phyloP scores from a whole-genome alignment of 176 grass and related monocot species.

The Echinochloa phyllopogon region DNA sequence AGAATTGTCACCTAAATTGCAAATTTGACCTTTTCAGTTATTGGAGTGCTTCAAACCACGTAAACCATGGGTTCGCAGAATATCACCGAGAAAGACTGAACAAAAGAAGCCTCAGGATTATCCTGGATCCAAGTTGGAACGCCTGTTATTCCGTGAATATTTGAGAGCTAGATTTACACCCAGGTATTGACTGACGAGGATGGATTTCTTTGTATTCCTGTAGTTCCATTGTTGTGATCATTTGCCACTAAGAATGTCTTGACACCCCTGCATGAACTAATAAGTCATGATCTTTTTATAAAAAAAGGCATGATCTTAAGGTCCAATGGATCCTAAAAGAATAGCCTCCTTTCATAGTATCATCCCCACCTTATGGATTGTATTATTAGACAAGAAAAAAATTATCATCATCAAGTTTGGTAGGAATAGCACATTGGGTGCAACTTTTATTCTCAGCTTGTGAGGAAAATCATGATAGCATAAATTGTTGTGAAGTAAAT shows the following conservation, averaged over 20 bases:
- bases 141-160: conserved; percentile 54
- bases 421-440: background rate
- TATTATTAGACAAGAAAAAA: background rate
- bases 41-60: conserved; percentile 49
- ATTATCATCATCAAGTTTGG: background rate
- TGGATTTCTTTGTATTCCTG: background rate
- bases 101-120: conserved; percentile 30
- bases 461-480: background rate
- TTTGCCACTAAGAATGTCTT: background rate
- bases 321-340: background rate
- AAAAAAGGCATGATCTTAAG: background rate
- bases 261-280: background rate
- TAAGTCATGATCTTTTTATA: background rate
- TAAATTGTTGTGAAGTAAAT: background rate
- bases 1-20: background rate
- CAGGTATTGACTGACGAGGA: conserved; percentile 47
- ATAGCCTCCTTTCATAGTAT: background rate
- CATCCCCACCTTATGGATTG: background rate
- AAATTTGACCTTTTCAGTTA: conserved; percentile 54
- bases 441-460: background rate
- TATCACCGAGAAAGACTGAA: background rate
- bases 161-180: conserved; percentile 62
- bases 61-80: conserved; percentile 51
- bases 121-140: conserved; percentile 14
- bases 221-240: background rate